Evolutionary conservation across 2,329 filamentous ascomycete genomes (phyloP).

Genomic region (Passalora sequoiae): DNA sequence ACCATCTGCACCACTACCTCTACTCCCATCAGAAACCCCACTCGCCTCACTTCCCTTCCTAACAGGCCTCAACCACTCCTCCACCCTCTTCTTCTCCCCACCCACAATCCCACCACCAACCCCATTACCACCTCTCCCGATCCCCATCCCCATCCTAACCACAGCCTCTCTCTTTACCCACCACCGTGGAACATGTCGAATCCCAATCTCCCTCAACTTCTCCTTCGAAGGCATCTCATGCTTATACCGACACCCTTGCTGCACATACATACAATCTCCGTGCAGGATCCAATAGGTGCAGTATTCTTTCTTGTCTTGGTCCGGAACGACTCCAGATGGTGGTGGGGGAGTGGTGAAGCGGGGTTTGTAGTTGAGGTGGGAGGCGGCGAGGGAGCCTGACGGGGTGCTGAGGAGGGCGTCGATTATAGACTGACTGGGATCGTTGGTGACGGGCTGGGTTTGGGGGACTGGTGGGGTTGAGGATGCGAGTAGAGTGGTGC

Average conservation of each 20-base stretch:
- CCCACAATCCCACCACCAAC: constrained; percentile 9
- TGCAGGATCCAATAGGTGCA: constrained; percentile 88
- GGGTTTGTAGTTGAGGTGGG: constrained; percentile 27
- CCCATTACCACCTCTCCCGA: too few relatives aligned
- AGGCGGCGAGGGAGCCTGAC: constrained; percentile 24
- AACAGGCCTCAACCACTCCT: constrained; percentile 25
- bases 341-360: constrained; percentile 24
- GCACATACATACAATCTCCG: constrained; percentile 76
- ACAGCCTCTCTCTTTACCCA: constrained; percentile 46
- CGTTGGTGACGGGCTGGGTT: constrained; percentile 3
- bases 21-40: constrained; percentile 11
- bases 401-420: constrained; percentile 31
- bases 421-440: constrained; percentile 26
- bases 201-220: constrained; percentile 64
- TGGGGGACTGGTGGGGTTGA: constrained; percentile 8
- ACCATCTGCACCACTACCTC: constrained; percentile 3
- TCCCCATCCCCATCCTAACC: constrained; percentile 23
- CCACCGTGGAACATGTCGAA: constrained; percentile 55
- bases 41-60: constrained; percentile 16
- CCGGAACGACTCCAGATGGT: constrained; percentile 38
- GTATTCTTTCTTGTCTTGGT: constrained; percentile 61
- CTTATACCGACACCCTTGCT: constrained; percentile 83
- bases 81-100: constrained; percentile 15
- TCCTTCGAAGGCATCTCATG: constrained; percentile 79
- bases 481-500: too few relatives aligned